Evolutionary conservation across 1,284 basidiomycete genomes (phyloP).

Genomic region (Ceratorhiza oryzae-sativae): DNA sequence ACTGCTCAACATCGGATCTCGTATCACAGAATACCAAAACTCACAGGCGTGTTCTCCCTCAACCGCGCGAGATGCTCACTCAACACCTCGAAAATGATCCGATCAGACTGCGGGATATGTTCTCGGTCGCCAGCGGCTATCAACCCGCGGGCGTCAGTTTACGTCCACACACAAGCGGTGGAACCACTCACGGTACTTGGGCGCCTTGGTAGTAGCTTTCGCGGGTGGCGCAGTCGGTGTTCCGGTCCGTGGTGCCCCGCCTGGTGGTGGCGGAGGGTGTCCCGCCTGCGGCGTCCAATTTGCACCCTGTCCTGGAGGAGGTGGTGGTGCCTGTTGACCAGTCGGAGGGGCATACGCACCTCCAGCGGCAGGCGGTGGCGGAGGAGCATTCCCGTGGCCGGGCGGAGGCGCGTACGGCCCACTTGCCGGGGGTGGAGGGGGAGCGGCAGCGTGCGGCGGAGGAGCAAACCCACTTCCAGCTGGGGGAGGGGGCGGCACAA

Average conservation of each 20-base stretch:
- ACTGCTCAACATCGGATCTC: slow-evolving; percentile 35
- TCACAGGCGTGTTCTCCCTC: slow-evolving; percentile 74
- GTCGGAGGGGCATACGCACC: slow-evolving; percentile 48
- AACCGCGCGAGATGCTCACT: slow-evolving; percentile 66
- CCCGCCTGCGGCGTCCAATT: slow-evolving; percentile 38
- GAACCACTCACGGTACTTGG: slow-evolving; percentile 83
- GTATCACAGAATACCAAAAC: slow-evolving; percentile 47
- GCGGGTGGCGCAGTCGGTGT: slow-evolving; percentile 50
- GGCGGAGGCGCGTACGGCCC: slow-evolving; percentile 51
- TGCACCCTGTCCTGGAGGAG: slow-evolving; percentile 24
- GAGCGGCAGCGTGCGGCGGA: slow-evolving; percentile 54
- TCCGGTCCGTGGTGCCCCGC: slow-evolving; percentile 50
- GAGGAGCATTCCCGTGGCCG: slow-evolving; percentile 14
- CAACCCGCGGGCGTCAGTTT: slow-evolving; percentile 48
- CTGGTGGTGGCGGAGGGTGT: slow-evolving; percentile 45
- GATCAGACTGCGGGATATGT: slow-evolving; percentile 81
- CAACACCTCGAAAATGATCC: slow-evolving; percentile 74
- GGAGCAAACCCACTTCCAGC: slow-evolving; percentile 47
- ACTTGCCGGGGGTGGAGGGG: slow-evolving; percentile 47
- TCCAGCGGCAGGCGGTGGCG: slow-evolving; percentile 14
- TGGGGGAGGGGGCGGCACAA: slow-evolving; percentile 43
- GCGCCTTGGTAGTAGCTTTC: slow-evolving; percentile 55
- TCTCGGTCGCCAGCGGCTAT: slow-evolving; percentile 87
- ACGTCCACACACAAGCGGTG: slow-evolving; percentile 49
- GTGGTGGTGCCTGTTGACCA: no score